phyloP scores from a whole-genome alignment of 495 filamentous ascomycete species.

The Aspergillus taichungensis region DNA sequence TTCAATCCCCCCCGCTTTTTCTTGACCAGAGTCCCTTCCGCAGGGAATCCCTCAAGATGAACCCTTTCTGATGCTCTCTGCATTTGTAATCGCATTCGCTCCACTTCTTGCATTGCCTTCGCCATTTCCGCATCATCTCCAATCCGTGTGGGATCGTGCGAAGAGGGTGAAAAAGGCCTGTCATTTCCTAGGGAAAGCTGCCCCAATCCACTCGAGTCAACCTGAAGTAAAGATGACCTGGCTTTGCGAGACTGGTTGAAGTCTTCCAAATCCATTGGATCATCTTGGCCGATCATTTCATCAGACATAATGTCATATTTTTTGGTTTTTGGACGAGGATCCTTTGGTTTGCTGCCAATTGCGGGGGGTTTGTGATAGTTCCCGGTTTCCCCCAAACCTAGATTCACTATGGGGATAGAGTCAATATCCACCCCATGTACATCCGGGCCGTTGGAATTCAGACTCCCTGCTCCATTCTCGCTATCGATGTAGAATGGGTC shows the following conservation, averaged over 20 bases:
- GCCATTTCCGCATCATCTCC: constrained; percentile 75
- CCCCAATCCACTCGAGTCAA: constrained; percentile 74
- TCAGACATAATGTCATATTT: constrained; percentile 55
- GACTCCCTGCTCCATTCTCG: constrained; percentile 20
- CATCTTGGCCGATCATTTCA: constrained; percentile 36
- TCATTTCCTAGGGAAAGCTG: constrained; percentile 47
- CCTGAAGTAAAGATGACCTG: constrained; percentile 58
- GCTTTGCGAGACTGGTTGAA: constrained; percentile 25
- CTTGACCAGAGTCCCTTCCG: constrained; percentile 65
- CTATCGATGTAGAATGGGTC: constrained; percentile 89
- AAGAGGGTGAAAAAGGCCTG: constrained; percentile 1
- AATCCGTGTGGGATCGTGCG: constrained; percentile 11
- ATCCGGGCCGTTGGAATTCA: constrained; percentile 54
- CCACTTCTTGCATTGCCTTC: constrained; percentile 76
- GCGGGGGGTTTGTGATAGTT: constrained; percentile 10
- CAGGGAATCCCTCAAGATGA: constrained; percentile 57
- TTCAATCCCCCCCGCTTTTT: constrained; percentile 60
- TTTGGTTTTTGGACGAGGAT: constrained; percentile 23
- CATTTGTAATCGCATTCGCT: constrained; percentile 79
- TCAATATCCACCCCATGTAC: constrained; percentile 79
- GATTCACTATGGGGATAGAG: constrained; percentile 87
- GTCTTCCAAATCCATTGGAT: constrained; percentile 21
- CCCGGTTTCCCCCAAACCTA: constrained; percentile 53
- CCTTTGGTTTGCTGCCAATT: constrained; percentile 11
- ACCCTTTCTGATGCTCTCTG: constrained; percentile 81